A percentile compares a stretch with the other conserved stretches of the same genome.
Evolutionary conservation across 148 eudicot species (phyloP).

Genomic region (Limonium bicolor): DNA sequence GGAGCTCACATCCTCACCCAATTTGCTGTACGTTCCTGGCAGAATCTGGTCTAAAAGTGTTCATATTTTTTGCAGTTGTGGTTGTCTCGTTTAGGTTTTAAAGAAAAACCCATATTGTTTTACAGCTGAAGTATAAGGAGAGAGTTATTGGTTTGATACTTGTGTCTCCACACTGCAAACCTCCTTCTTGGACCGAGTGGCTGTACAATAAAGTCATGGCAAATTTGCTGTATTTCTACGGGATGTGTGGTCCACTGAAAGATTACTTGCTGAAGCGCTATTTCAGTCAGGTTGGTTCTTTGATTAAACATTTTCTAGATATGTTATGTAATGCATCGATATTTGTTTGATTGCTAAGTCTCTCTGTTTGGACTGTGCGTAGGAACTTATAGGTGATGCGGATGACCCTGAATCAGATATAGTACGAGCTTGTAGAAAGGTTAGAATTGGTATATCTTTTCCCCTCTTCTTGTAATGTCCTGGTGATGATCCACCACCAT

Average conservation of each 20-base stretch:
- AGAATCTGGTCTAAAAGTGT: neutral
- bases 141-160: conserved; percentile 92
- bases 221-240: conserved; percentile 78
- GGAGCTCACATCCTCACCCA: conserved; percentile 41
- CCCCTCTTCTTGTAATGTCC: neutral
- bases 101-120: conserved; percentile 8
- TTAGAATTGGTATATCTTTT: conserved; percentile 19
- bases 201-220: conserved; percentile 90
- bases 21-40: conserved; percentile 25
- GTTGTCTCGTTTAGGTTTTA: neutral
- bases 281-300: conserved; percentile 71
- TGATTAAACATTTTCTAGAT: neutral
- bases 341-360: too few species aligned
- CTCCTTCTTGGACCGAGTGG: conserved; percentile 98
- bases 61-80: neutral
- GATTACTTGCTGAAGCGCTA: conserved; percentile 82
- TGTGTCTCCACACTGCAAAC: conserved; percentile 78
- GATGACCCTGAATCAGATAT: conserved; percentile 82
- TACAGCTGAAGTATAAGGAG: conserved; percentile 69
- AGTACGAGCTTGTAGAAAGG: conserved; percentile 95
- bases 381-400: conserved; percentile 84
- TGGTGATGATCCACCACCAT: too few species aligned
- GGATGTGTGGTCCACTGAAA: conserved; percentile 75
- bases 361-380: too few species aligned
- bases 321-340: too few species aligned